Conservation (phyloP, 1,284 basidiomycete species). For the Bondarzewia mesenterica region DNA sequence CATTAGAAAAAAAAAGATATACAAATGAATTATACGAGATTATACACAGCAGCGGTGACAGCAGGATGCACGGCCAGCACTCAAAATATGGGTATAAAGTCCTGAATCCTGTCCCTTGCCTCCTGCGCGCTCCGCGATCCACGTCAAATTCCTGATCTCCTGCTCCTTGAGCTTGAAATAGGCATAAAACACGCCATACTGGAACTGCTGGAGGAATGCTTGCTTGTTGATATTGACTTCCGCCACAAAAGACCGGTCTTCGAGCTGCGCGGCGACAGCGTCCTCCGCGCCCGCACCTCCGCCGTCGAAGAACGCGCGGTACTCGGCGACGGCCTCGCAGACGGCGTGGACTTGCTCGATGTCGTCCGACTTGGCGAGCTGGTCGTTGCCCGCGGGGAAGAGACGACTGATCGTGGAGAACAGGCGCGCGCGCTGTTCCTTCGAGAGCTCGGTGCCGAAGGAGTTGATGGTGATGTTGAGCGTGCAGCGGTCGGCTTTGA, state of each 20-base stretch:
- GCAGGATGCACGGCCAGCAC: too few species aligned
- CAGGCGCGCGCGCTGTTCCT: constrained; percentile 92
- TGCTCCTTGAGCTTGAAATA: constrained; percentile 99
- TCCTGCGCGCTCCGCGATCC: constrained; percentile 96
- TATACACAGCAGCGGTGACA: too few species aligned
- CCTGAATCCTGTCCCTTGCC: constrained; percentile 87
- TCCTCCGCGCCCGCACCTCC: constrained; percentile 28
- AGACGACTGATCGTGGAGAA: constrained; percentile 93
- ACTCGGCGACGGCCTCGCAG: constrained; percentile 87
- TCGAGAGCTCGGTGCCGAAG: constrained; percentile 90
- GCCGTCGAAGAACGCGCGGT: constrained; percentile 83
- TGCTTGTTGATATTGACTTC: constrained; percentile 94
- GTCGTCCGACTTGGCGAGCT: constrained; percentile 91
- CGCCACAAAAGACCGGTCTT: constrained; percentile 93
- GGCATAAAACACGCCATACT: constrained; percentile 87
- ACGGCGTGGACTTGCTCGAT: constrained; percentile 88
- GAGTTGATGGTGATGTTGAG: constrained; percentile 99
- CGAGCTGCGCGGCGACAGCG: constrained; percentile 62
- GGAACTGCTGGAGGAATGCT: constrained; percentile 93
- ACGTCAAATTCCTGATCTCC: constrained; percentile 94
- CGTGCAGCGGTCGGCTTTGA: constrained; percentile 94
- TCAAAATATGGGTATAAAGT: constrained; percentile 79
- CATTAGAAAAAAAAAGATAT: too few species aligned
- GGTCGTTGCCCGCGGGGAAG: constrained; percentile 94
- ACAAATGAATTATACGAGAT: too few species aligned